Percentiles rank a stretch among this genome's conserved stretches.
phyloP scores from a whole-genome alignment of 2,329 filamentous ascomycete species.

The Aspergillus texensis region DNA sequence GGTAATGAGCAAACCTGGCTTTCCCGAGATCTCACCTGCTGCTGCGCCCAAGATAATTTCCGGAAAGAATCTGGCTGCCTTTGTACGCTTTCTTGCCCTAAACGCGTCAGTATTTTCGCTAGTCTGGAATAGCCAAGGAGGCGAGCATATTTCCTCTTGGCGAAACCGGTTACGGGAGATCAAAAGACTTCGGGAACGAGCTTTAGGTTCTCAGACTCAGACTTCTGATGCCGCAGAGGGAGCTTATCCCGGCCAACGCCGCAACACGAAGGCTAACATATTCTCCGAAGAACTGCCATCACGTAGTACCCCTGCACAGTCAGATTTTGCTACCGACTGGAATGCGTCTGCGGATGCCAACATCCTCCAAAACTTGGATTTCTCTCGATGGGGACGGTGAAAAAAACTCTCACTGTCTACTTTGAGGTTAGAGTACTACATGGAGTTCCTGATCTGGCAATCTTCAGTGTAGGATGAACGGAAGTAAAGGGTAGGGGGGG shows the following conservation, averaged over 20 bases:
- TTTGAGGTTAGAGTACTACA: neutral
- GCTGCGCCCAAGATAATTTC: constrained; percentile 88
- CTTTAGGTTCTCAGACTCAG: constrained; percentile 34
- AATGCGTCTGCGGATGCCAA: constrained; percentile 40
- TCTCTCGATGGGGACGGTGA: constrained; percentile 46
- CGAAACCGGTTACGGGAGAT: constrained; percentile 84
- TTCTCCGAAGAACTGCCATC: constrained; percentile 38
- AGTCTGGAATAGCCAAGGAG: constrained; percentile 76
- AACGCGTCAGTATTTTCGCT: constrained; percentile 92
- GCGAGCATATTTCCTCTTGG: constrained; percentile 88
- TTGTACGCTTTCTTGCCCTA: constrained; percentile 84
- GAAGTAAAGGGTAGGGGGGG: neutral
- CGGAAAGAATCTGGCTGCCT: constrained; percentile 76
- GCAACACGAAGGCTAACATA: constrained; percentile 42
- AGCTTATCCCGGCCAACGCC: constrained; percentile 36
- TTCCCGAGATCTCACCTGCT: constrained; percentile 88
- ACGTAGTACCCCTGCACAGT: constrained; percentile 35
- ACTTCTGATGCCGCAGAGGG: constrained; percentile 33
- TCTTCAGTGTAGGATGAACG: neutral
- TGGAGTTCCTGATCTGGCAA: neutral
- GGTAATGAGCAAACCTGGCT: constrained; percentile 82
- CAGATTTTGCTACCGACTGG: constrained; percentile 41
- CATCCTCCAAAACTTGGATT: constrained; percentile 44
- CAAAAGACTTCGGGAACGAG: constrained; percentile 71
- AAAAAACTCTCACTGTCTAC: neutral